phyloP scores from a whole-genome alignment of 306 rosid species.

The Prosopis cineraria region DNA sequence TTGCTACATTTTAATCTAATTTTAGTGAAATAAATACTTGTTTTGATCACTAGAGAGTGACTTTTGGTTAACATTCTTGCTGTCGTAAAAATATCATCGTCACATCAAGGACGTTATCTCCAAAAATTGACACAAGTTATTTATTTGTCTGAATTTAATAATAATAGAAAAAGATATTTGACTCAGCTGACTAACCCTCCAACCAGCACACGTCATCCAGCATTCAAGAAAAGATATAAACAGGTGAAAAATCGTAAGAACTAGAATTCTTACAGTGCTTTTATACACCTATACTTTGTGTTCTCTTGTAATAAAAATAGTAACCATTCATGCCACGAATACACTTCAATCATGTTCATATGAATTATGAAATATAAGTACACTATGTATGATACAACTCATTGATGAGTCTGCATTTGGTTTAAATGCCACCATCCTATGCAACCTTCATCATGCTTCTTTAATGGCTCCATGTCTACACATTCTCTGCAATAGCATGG shows the following conservation, averaged over 20 bases:
- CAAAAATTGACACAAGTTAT: no score
- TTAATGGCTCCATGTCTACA: neutral
- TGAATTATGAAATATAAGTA: slow-evolving; percentile 17
- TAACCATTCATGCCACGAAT: neutral
- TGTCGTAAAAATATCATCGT: no score
- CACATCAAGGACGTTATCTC: no score
- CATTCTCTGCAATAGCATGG: slow-evolving; percentile 2
- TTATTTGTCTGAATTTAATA: neutral
- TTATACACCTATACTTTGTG: neutral
- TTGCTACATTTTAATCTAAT: no score
- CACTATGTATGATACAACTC: slow-evolving; percentile 14
- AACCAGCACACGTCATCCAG: neutral
- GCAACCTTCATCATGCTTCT: slow-evolving; percentile 27
- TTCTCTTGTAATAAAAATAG: neutral
- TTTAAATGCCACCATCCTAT: slow-evolving; percentile 29
- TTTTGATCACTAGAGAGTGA: no score
- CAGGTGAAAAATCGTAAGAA: neutral
- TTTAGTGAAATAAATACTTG: no score
- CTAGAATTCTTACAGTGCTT: neutral
- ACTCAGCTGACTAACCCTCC: neutral
- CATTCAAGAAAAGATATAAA: neutral
- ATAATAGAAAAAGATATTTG: neutral
- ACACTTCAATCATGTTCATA: neutral
- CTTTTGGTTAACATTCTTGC: no score
- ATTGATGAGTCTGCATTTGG: slow-evolving; percentile 29